Evolutionary conservation across 2,329 filamentous ascomycete genomes (phyloP).

Genomic region (Magnaporthiopsis rhizophila): DNA sequence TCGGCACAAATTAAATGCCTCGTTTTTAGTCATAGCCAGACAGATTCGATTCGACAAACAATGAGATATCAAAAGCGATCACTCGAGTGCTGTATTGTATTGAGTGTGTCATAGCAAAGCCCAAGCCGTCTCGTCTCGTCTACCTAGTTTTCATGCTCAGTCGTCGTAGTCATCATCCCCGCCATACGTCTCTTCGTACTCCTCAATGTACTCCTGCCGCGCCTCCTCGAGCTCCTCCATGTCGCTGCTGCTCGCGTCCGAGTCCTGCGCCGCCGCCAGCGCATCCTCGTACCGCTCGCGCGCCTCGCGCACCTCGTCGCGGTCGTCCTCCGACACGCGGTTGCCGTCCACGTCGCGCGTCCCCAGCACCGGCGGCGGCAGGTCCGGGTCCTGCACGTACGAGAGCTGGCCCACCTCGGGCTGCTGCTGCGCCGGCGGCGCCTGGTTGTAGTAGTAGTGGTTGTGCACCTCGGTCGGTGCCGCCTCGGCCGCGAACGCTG

Average conservation of each 20-base stretch:
- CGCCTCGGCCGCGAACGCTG: neutral
- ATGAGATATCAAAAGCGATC: too few species aligned
- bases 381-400: constrained; percentile 5
- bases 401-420: neutral
- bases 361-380: constrained; percentile 8
- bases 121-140: too few species aligned
- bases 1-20: too few species aligned
- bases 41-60: too few species aligned
- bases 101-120: too few species aligned
- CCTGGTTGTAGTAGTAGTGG: constrained; percentile 1
- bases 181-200: constrained; percentile 27
- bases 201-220: constrained; percentile 41
- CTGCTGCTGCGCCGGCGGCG: neutral
- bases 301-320: constrained; percentile 27
- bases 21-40: too few species aligned
- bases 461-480: neutral
- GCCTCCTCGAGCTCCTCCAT: constrained; percentile 37
- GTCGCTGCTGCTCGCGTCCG: constrained; percentile 28
- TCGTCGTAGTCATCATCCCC: constrained; percentile 3
- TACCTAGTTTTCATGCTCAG: neutral
- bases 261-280: constrained; percentile 14
- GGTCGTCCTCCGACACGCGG: constrained; percentile 13
- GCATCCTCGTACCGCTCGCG: constrained; percentile 30
- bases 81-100: too few species aligned
- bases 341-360: constrained; percentile 10